These are phyloP conservation scores for Leccinum longicurvipes DNA, from an alignment of 768 basidiomycete species.

Conservation along the genomic window DNA sequence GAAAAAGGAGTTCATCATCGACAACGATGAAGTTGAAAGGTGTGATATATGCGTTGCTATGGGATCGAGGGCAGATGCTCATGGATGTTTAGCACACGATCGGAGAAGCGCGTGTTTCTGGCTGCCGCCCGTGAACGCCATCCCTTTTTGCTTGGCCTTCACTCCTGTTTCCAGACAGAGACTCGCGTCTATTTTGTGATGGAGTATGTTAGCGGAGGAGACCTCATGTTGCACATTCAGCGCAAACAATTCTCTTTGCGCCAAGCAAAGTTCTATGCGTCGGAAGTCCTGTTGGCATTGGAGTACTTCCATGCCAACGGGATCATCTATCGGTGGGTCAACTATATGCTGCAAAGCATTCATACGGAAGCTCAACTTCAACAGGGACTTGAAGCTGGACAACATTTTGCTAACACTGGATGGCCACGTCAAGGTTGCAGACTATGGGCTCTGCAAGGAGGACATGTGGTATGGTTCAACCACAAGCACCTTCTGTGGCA, in stretches of 20 bases:
- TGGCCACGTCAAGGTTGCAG: constrained; percentile 97
- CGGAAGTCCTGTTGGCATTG: constrained; percentile 90
- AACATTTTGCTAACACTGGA: constrained; percentile 96
- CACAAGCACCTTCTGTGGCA: constrained; percentile 98
- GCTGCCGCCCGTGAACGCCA: constrained; percentile 96
- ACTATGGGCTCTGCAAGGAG: constrained; percentile 99
- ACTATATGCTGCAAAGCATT: background rate
- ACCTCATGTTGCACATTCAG: constrained; percentile 99
- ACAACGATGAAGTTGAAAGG: constrained; percentile 99
- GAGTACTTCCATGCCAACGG: constrained; percentile 99
- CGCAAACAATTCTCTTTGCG: constrained; percentile 98
- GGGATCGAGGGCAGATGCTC: background rate
- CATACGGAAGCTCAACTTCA: background rate
- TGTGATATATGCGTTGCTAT: constrained; percentile 32
- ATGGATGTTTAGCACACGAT: constrained; percentile 71
- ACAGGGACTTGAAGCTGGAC: constrained; percentile 93
- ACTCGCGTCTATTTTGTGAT: constrained; percentile 99
- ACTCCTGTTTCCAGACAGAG: constrained; percentile 99
- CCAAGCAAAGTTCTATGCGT: constrained; percentile 98
- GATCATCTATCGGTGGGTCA: constrained; percentile 90
- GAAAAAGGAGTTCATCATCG: constrained; percentile 99
- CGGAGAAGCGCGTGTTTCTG: constrained; percentile 97
- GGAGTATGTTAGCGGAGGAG: constrained; percentile 99
- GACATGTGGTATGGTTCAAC: constrained; percentile 97
- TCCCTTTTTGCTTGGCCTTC: constrained; percentile 93